phyloP scores from a whole-genome alignment of 2,329 filamentous ascomycete species.

The Pseudogymnoascus sp. region DNA sequence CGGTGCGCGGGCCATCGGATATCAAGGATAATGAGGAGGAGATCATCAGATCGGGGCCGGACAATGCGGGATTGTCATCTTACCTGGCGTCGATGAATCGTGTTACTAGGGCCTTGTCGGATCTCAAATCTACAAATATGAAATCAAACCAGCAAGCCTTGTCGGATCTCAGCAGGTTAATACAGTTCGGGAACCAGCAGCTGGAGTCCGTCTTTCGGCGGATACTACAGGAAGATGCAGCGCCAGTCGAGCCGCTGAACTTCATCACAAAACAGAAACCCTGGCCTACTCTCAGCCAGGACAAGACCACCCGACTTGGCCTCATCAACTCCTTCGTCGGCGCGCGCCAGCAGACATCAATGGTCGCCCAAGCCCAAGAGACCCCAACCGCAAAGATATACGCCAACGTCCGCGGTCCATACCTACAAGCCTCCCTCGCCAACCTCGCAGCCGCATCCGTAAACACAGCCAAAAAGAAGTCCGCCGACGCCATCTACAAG shows the following conservation, averaged over 20 bases:
- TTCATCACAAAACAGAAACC: conserved; percentile 82
- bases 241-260: conserved; percentile 78
- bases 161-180: conserved; percentile 64
- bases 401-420: conserved; percentile 75
- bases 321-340: conserved; percentile 73
- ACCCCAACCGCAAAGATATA: conserved; percentile 75
- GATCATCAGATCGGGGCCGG: conserved; percentile 79
- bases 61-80: conserved; percentile 69
- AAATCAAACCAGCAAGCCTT: conserved; percentile 87
- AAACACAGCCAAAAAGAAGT: conserved; percentile 71
- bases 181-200: conserved; percentile 72
- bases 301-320: conserved; percentile 65
- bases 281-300: conserved; percentile 72
- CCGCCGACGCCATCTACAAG: conserved; percentile 72
- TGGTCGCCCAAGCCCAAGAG: conserved; percentile 34
- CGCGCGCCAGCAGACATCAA: conserved; percentile 44
- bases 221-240: conserved; percentile 68
- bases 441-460: conserved; percentile 83
- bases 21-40: conserved; percentile 86
- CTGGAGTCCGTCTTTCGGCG: conserved; percentile 78
- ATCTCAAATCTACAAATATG: conserved; percentile 84
- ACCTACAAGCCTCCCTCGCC: conserved; percentile 70
- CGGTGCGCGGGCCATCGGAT: conserved; percentile 81
- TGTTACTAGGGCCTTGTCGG: conserved; percentile 71
- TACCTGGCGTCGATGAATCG: conserved; percentile 88